Base-by-base conservation (phyloP, 139 green algal species). In the Picochlorum costavermella region DNA sequence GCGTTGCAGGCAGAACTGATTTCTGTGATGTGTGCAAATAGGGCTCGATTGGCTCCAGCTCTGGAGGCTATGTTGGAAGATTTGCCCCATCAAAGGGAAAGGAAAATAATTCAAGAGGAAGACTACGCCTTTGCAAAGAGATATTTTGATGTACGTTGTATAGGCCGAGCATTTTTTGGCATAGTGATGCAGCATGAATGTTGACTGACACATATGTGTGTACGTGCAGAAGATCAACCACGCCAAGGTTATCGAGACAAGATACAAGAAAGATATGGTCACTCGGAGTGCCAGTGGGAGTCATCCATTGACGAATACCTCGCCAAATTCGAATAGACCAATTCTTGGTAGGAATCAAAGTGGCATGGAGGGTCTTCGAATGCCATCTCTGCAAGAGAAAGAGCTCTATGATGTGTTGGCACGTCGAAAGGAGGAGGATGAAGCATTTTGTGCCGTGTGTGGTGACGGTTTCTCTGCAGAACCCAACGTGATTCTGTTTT, bases 401-500 rank as follows among this genome's bases (percentile, higher is more conserved):
- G 60, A 76, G 43, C 29, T 71, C 40, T 66, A 67, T n/a, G 78
- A 84, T 58, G 45, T 69, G 20, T 60, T 83, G 57, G 72, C 78
- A 3, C 40, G 62, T 8, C 57, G 72, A 2, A 40, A 26, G 20
- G 75, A 77, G n/a, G 84, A 86, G 20, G 84, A 95, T 61, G 90
- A 96, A 44, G 84, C 84, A 0, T 31, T 94, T 61, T 97, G 90
- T 60, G 81, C 78, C 0, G 81, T 97, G 29, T 97, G 90, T 69
- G 82, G 75, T n/a, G 81, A 88, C 23, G 89, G 88, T 33, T 31
- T 75, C 20, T 88, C 71, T 25, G 77, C n/a, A 48, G 60, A 79
- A 8, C 81, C 83, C 59, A 96, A 95, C 63, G 50, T 86, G 48
- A 96, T 96, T 37, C 68, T 96, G 29, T 94, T 92, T 61, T 96